Evolutionary conservation across 2,329 filamentous ascomycete genomes (phyloP).

Genomic region (Exophiala sideris): DNA sequence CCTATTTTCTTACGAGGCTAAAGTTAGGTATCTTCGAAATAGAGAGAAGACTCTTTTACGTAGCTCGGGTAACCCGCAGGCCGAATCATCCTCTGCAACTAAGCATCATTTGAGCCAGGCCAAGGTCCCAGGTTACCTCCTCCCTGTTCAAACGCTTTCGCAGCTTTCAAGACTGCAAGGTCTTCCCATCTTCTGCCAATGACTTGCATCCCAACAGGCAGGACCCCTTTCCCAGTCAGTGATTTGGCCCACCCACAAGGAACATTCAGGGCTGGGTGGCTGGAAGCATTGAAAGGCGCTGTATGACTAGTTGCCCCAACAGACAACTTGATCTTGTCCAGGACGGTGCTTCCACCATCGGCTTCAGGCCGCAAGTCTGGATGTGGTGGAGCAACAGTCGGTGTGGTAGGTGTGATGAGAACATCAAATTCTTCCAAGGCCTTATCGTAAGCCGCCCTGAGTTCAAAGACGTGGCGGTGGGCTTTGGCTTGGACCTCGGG

Average conservation of each 20-base stretch:
- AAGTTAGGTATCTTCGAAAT: background rate
- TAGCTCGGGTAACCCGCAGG: too few relatives aligned
- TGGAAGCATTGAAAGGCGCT: slow-evolving; percentile 50
- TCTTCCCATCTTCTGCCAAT: slow-evolving; percentile 42
- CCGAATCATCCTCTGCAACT: too few relatives aligned
- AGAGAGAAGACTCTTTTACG: background rate
- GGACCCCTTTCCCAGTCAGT: slow-evolving; percentile 31
- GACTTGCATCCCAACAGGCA: slow-evolving; percentile 57
- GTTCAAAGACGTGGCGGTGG: slow-evolving; percentile 45
- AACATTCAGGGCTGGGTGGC: slow-evolving; percentile 50
- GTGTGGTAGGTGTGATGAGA: slow-evolving; percentile 48
- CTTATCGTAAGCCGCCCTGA: slow-evolving; percentile 49
- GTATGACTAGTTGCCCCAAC: slow-evolving; percentile 48
- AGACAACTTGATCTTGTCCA: slow-evolving; percentile 43
- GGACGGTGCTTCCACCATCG: slow-evolving; percentile 32
- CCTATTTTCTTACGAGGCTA: background rate
- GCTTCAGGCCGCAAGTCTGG: slow-evolving; percentile 28
- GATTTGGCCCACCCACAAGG: slow-evolving; percentile 43
- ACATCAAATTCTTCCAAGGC: slow-evolving; percentile 47
- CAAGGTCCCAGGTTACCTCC: slow-evolving; percentile 19
- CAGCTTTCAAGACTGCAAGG: slow-evolving; percentile 30
- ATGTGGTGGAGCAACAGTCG: slow-evolving; percentile 45
- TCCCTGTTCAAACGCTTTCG: slow-evolving; percentile 31
- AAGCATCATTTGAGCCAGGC: slow-evolving; percentile 9
- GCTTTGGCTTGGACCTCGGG: slow-evolving; percentile 43